These are phyloP conservation scores for Sphagnum magellanicum DNA, from an alignment of 228 moss, liverwort and hornwort species.

Conservation along the genomic window DNA sequence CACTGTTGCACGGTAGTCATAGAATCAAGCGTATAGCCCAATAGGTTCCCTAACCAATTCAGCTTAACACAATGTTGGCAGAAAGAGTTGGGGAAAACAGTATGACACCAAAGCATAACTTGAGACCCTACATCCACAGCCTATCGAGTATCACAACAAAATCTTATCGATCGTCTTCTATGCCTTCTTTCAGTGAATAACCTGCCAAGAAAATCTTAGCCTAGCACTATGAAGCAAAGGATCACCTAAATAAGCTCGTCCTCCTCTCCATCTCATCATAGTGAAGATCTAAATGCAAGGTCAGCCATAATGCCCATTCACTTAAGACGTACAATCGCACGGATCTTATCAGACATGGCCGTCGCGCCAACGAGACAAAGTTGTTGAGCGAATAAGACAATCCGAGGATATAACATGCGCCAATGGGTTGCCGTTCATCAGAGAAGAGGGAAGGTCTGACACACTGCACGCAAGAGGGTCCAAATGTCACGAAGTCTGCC, in stretches of 20 bases:
- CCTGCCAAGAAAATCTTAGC: constrained; percentile 56
- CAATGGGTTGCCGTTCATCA: constrained; percentile 45
- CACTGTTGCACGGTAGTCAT: constrained; percentile 25
- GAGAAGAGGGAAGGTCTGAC: constrained; percentile 50
- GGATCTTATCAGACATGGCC: constrained; percentile 47
- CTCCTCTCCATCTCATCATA: constrained; percentile 56
- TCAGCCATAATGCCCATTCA: constrained; percentile 57
- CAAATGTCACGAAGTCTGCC: constrained; percentile 91
- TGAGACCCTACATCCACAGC: constrained; percentile 29
- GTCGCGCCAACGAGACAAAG: constrained; percentile 56
- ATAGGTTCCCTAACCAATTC: constrained; percentile 22
- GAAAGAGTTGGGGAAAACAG: constrained; percentile 32
- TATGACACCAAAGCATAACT: constrained; percentile 22
- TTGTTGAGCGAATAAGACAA: constrained; percentile 49
- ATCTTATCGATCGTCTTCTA: constrained; percentile 27
- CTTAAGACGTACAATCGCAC: constrained; percentile 51
- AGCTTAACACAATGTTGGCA: constrained; percentile 27
- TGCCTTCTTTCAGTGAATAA: constrained; percentile 49
- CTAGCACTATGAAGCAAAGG: constrained; percentile 29
- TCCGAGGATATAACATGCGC: constrained; percentile 40
- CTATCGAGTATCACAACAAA: constrained; percentile 30
- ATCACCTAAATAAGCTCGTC: constrained; percentile 42
- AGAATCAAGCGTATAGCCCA: constrained; percentile 33
- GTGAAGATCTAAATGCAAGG: constrained; percentile 43
- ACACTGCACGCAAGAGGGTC: constrained; percentile 97